Percentiles rank a stretch among this genome's conserved stretches.
These are phyloP conservation scores for Corymbia maculata DNA, from an alignment of 345 rosid species.

Conservation along the genomic window DNA sequence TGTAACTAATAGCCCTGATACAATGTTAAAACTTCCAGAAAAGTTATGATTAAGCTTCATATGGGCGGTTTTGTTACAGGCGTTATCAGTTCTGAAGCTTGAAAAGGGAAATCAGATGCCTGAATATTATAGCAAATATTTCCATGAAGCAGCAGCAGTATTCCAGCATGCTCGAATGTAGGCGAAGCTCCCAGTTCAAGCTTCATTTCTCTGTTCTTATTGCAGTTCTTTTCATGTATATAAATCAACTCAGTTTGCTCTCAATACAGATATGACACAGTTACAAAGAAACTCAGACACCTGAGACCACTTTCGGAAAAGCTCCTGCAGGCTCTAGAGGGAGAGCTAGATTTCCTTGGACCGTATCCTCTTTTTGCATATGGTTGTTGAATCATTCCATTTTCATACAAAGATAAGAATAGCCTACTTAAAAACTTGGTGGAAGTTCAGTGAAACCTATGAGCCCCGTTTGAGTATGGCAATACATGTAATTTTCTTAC, in stretches of 20 bases:
- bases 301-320: conserved; percentile 53
- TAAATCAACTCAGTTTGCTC: not conserved
- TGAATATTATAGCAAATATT: conserved; percentile 60
- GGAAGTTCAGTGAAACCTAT: not conserved
- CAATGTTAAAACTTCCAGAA: not conserved
- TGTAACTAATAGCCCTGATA: not conserved
- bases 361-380: conserved; percentile 58
- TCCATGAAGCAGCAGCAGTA: conserved; percentile 71
- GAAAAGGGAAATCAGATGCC: conserved; percentile 72
- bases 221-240: not conserved
- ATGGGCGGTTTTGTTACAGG: conserved; percentile 19
- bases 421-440: not conserved
- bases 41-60: not conserved
- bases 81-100: conserved; percentile 60
- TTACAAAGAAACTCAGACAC: conserved; percentile 39
- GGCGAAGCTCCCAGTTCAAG: conserved; percentile 1
- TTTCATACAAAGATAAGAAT: not conserved
- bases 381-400: not conserved
- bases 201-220: not conserved
- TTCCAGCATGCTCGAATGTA: conserved; percentile 79
- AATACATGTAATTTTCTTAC: conserved; percentile 12
- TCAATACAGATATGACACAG: conserved; percentile 52
- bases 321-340: conserved; percentile 32
- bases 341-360: conserved; percentile 73
- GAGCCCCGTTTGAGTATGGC: not conserved